Conservation (phyloP, 176 grass and related monocot species). For the Thinopyrum elongatum region DNA sequence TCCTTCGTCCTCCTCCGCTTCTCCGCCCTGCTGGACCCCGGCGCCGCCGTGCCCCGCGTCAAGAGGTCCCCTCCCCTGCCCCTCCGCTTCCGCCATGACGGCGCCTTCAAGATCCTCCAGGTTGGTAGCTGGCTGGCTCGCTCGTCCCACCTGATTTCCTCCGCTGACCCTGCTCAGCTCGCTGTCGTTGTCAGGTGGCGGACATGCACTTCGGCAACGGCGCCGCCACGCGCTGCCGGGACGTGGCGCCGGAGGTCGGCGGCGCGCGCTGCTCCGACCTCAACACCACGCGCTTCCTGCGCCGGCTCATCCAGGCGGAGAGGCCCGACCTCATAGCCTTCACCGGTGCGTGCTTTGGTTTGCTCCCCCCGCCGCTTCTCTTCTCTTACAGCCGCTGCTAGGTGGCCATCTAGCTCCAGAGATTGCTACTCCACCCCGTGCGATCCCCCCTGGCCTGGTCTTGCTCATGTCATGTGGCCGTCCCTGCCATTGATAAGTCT, state of each 20-base stretch:
- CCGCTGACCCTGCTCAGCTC: background rate
- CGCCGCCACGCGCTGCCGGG: conserved; percentile 62
- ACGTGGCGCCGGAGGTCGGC: conserved; percentile 55
- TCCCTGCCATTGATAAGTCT: background rate
- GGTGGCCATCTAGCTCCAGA: background rate
- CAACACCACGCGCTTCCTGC: conserved; percentile 82
- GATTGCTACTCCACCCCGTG: background rate
- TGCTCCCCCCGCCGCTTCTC: background rate
- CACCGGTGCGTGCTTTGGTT: conserved; percentile 46
- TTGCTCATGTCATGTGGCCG: background rate
- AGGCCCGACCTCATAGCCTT: conserved; percentile 84
- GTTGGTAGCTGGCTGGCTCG: background rate
- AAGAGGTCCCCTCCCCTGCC: conserved; percentile 62
- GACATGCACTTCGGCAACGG: conserved; percentile 98
- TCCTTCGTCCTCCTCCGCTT: conserved; percentile 39
- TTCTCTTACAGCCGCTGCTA: background rate
- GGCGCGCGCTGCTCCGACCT: conserved; percentile 74
- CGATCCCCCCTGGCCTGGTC: background rate
- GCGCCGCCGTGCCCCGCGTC: conserved; percentile 37
- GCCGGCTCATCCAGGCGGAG: conserved; percentile 74
- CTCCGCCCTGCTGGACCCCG: conserved; percentile 26
- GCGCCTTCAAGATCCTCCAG: conserved; percentile 89
- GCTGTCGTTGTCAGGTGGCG: conserved; percentile 54
- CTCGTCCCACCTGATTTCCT: too few relatives aligned
- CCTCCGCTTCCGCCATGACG: conserved; percentile 73